Conservation (phyloP, 306 rosid species). For the Cucurbita pepo region DNA sequence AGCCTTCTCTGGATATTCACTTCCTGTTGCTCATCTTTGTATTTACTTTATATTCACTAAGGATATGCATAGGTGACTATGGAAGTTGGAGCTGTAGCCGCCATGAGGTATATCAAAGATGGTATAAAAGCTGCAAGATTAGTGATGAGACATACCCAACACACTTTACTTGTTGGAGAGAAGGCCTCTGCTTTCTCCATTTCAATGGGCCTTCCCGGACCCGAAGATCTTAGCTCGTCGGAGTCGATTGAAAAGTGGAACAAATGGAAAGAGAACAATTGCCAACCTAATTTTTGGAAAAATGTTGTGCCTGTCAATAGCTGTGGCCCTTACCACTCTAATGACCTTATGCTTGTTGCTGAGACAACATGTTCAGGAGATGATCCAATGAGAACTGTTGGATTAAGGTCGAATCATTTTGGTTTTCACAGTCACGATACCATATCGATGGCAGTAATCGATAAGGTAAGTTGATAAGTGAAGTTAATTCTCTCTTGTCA, state of each 20-base stretch:
- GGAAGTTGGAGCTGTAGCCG: constrained; percentile 97
- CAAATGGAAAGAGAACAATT: constrained; percentile 50
- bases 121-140: constrained; percentile 79
- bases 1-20: background rate
- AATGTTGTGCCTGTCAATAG: constrained; percentile 35
- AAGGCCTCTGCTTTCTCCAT: constrained; percentile 72
- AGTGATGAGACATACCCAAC: constrained; percentile 64
- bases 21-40: background rate
- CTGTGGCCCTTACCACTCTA: constrained; percentile 70
- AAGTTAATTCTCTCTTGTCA: background rate
- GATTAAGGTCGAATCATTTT: constrained; percentile 25
- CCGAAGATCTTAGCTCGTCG: constrained; percentile 60
- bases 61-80: constrained; percentile 68
- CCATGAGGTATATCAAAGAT: constrained; percentile 84
- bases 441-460: constrained; percentile 85
- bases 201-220: constrained; percentile 93
- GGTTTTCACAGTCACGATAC: constrained; percentile 77
- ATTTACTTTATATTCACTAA: constrained; percentile 26
- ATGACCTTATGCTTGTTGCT: constrained; percentile 9
- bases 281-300: constrained; percentile 88
- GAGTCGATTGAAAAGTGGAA: constrained; percentile 67
- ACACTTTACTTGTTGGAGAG: constrained; percentile 89
- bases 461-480: constrained; percentile 34
- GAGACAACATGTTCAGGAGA: constrained; percentile 24
- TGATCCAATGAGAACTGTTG: constrained; percentile 11